Conservation (phyloP, 495 filamentous ascomycete species). For the Penicillium taxi region DNA sequence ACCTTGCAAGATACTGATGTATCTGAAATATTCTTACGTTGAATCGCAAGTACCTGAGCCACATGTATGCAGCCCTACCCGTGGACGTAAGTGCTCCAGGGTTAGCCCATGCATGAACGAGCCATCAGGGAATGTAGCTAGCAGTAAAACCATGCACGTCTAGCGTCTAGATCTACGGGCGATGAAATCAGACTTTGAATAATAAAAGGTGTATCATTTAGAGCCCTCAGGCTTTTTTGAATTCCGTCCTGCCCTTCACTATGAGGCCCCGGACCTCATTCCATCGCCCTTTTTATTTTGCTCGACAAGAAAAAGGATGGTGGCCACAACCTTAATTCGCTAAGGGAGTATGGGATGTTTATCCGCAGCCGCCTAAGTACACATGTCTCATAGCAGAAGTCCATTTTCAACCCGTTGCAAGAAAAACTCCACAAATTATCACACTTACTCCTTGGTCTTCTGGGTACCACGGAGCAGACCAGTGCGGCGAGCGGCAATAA, state of each 20-base stretch:
- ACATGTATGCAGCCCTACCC: too few species aligned
- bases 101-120: too few species aligned
- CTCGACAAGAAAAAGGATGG: slow-evolving; percentile 32
- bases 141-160: too few species aligned
- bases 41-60: too few species aligned
- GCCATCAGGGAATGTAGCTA: too few species aligned
- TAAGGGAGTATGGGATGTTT: slow-evolving; percentile 38
- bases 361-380: slow-evolving; percentile 45
- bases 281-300: slow-evolving; percentile 26
- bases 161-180: slow-evolving; percentile 9
- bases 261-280: slow-evolving; percentile 22
- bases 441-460: slow-evolving; percentile 82
- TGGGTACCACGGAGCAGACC: slow-evolving; percentile 99
- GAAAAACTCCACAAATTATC: slow-evolving; percentile 37
- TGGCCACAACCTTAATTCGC: slow-evolving; percentile 43
- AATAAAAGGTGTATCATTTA: slow-evolving; percentile 29
- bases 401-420: slow-evolving; percentile 46
- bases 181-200: slow-evolving; percentile 10
- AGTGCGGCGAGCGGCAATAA: slow-evolving; percentile 97
- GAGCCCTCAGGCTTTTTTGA: slow-evolving; percentile 21
- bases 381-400: slow-evolving; percentile 45
- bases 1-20: too few species aligned
- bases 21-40: too few species aligned
- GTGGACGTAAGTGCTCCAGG: too few species aligned
- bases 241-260: slow-evolving; percentile 24